These are phyloP conservation scores for Exobasidium rhododendri DNA, from an alignment of 1,284 basidiomycete species.

Conservation along the genomic window DNA sequence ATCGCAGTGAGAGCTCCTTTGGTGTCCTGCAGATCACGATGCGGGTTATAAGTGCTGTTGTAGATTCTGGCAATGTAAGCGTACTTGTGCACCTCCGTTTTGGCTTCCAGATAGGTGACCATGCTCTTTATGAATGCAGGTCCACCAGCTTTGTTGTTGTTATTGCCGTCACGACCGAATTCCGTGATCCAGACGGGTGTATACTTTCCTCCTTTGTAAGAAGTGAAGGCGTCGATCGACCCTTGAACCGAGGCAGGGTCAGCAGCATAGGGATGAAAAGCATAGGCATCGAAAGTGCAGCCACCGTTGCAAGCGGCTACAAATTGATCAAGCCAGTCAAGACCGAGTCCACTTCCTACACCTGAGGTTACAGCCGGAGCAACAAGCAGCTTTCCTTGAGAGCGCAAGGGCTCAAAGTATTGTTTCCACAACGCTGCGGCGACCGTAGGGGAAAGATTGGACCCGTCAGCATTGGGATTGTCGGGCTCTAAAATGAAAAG, in stretches of 20 bases:
- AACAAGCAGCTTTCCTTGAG: constrained; percentile 11
- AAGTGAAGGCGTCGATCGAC: background rate
- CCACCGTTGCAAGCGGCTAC: constrained; percentile 12
- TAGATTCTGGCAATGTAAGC: background rate
- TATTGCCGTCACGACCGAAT: background rate
- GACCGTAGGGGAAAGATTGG: no score
- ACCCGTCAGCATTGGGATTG: no score
- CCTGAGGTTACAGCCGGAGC: constrained; percentile 13
- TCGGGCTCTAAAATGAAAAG: no score
- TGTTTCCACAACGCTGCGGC: no score
- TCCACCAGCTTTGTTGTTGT: background rate
- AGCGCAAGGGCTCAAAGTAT: constrained; percentile 15
- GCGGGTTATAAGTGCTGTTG: background rate
- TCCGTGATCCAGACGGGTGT: background rate
- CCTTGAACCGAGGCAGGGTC: background rate
- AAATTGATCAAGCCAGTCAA: constrained; percentile 16
- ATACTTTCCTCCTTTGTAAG: background rate
- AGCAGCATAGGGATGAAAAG: constrained; percentile 16
- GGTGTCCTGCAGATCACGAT: background rate
- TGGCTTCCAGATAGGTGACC: background rate
- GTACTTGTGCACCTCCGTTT: background rate
- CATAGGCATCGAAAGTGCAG: constrained; percentile 18
- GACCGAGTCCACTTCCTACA: constrained; percentile 3
- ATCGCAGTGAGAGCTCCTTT: background rate
- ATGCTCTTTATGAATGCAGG: background rate